Evolutionary conservation across 2,329 filamentous ascomycete genomes (phyloP), one percentile per base, ranked within the genome.

Genomic region (Trichoderma pleuroti): DNA sequence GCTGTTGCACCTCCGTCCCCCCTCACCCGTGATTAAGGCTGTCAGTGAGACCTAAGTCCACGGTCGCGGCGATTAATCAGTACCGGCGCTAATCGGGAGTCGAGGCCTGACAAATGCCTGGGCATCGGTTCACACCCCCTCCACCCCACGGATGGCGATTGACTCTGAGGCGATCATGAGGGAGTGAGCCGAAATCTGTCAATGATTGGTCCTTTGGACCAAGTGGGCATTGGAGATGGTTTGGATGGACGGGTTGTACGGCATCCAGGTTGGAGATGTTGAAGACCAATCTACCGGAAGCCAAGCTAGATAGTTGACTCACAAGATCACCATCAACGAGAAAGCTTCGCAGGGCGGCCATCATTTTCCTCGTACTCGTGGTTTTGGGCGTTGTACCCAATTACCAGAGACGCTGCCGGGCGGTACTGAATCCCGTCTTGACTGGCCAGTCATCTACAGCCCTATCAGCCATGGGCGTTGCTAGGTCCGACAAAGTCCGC

Each of bases 61-160:
- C 65, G 65, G 39, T 60, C 65, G 56, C 65, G 65, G 65, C 56
- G 54, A 61, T 68, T 52, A 36, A 5, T 28, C 36, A 68, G 52
- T 68, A 36, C 65, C 65, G 65, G 56, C 28, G 54, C 56, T 34
- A 68, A 56, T 65, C 62, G 46, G 32, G 65, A 68, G 56, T 28
- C 65, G 18, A 34, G 34, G 36, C 36, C 34, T 46, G 54, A 46
- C 65, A 49, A 68, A 68, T 24, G n/a, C n/a, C 26, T n/a, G n/a
- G 12, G 28, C 34, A 36, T 61, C 56, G 39, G 39, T 39, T 61
- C 56, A 61, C 65, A 26, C 65, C 65, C 65, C 65, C 65, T 68
- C 54, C 65, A 60, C 56, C 56, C 61, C 56, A 26, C 28, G 42
- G 54, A 68, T 60, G 39, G 65, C 56, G 65, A 61, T 67, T 60